Conservation (phyloP, 257 asterid species). For the Solanum dulcamara region DNA sequence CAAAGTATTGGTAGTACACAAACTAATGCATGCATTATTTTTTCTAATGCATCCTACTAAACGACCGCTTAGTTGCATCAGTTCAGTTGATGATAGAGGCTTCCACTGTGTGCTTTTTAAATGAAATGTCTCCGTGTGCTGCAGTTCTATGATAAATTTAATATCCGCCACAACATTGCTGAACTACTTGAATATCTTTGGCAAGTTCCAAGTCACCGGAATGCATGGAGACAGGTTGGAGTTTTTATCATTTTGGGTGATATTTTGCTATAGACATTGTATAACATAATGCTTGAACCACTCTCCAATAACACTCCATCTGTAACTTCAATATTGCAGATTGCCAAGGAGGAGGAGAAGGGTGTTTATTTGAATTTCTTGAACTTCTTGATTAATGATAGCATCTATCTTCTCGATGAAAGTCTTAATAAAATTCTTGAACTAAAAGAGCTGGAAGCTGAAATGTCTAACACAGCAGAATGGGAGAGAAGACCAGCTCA, state of each 20-base stretch:
- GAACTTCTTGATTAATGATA: constrained; percentile 86
- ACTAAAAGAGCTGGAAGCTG: constrained; percentile 88
- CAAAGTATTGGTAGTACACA: background rate
- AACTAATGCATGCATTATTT: background rate
- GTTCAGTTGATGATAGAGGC: background rate
- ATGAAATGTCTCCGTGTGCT: background rate
- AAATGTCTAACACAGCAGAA: constrained; percentile 84
- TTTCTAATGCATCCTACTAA: background rate
- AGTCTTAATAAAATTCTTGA: constrained; percentile 97
- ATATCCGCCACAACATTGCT: constrained; percentile 97
- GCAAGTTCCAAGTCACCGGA: constrained; percentile 98
- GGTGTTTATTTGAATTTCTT: constrained; percentile 86
- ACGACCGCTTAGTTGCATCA: background rate
- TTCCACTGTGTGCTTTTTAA: background rate
- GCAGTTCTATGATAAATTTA: constrained; percentile 98
- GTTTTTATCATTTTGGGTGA: background rate
- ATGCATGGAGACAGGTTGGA: constrained; percentile 89
- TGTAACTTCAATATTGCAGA: constrained; percentile 27
- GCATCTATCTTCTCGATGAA: constrained; percentile 90
- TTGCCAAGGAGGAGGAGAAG: constrained; percentile 97
- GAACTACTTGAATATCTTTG: constrained; percentile 94
- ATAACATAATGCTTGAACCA: background rate
- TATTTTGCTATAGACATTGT: background rate
- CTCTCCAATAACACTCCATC: background rate
- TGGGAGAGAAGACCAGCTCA: constrained; percentile 94